These are phyloP conservation scores for Penicillium manginii DNA, from an alignment of 495 filamentous ascomycete species.

Conservation along the genomic window DNA sequence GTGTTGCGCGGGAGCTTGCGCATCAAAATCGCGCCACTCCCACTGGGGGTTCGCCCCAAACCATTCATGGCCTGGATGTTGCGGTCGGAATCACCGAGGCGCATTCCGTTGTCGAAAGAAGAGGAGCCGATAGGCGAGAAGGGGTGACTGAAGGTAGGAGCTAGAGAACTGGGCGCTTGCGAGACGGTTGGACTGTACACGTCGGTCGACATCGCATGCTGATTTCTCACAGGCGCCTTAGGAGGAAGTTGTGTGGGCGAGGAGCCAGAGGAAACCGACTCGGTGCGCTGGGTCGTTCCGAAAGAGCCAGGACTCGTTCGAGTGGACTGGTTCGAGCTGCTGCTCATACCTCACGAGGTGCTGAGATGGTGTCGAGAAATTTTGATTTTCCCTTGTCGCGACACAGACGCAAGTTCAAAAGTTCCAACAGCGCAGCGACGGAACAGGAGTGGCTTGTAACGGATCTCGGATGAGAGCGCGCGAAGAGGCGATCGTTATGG, in stretches of 20 bases:
- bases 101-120: slow-evolving; percentile 53
- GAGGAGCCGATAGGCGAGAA: slow-evolving; percentile 51
- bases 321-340: slow-evolving; percentile 52
- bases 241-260: slow-evolving; percentile 49
- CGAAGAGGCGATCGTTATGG: slow-evolving; percentile 22
- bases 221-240: slow-evolving; percentile 48
- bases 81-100: slow-evolving; percentile 49
- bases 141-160: slow-evolving; percentile 43
- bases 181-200: slow-evolving; percentile 49
- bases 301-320: slow-evolving; percentile 54
- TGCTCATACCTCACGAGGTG: slow-evolving; percentile 49
- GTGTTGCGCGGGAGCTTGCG: slow-evolving; percentile 77
- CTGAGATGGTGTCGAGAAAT: slow-evolving; percentile 9
- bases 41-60: slow-evolving; percentile 38
- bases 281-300: slow-evolving; percentile 49
- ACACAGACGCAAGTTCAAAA: slow-evolving; percentile 21
- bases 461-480: slow-evolving; percentile 23
- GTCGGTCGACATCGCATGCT: slow-evolving; percentile 59
- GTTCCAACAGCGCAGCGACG: not conserved
- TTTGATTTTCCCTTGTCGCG: slow-evolving; percentile 25
- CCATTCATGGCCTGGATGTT: slow-evolving; percentile 53
- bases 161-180: slow-evolving; percentile 45
- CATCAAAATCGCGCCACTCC: slow-evolving; percentile 62
- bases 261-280: slow-evolving; percentile 51
- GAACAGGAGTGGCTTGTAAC: slow-evolving; percentile 27